Base-by-base conservation (phyloP, 441 rosid species). In the Gossypium schwendimanii region DNA sequence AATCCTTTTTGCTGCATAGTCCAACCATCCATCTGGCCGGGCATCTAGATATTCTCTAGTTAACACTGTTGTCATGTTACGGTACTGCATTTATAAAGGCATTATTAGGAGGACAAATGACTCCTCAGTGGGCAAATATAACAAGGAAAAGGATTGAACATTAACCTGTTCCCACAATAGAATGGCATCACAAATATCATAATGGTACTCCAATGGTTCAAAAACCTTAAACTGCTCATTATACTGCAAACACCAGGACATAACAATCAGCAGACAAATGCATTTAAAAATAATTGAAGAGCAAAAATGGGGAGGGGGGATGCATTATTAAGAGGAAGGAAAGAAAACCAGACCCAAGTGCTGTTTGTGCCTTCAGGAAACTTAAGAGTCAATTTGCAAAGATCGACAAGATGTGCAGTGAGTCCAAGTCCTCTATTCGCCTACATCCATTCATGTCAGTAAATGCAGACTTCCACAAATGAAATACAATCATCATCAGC, bases 11-110 rank as follows among this genome's bases (percentile, higher is more conserved):
- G 99, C 98, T 0, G 99, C 99, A 83, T 95, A 92, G 18, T 91
- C 96, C 70, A 91, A 80, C 99, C 99, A 95, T 73, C 99, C 99
- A 81, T 92, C 92, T 54, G 99, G 97, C 69, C 98, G 91, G 73
- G 81, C 84, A 80, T 92, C 96, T 41, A 94, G 91, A 79, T 95
- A 95, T 79, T 95, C 99, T 77, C 99, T 88, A 0, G 98, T 95
- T 80, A 95, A 81, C 45, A 92, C 92, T 0, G 99, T 92, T 58
- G 99, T 95, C 98, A 95, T 95, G 86, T 95, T 95, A 49, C 98
- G 94, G 76, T 92, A 95, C 99, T 95, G 90, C 89, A 85, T 41
- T 57, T 66, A 70, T 44, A 77, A 74, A 67, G 65, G 72, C 73
- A 87, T 83, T 15, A 86, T 79, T 49, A 80, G 81, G 45, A 80